Base-by-base conservation (phyloP, 306 rosid species). In the Casuarina glauca region DNA sequence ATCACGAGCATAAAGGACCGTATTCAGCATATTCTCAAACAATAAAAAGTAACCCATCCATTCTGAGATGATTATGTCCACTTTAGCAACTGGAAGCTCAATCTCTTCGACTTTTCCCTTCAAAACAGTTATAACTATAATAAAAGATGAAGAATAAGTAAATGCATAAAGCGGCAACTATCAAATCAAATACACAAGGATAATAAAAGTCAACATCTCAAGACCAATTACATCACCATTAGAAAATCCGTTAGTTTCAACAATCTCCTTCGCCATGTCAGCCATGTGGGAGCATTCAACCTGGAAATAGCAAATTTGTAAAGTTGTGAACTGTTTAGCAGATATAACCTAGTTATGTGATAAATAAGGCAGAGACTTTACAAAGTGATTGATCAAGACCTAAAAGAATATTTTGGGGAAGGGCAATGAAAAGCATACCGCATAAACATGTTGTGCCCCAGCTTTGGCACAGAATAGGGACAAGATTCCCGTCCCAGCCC, bases 281-380 rank as follows among this genome's bases (percentile, higher is more conserved):
- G 99, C 99, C 99, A 96, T 96, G 39, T 91, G 84, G 12, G 99
- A 96, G 97, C 99, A 96, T 81, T 93, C 99, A 54, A 96, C 99
- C 99, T 93, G 81, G 41, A 57, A 46, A 78, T 46, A 26, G 53
- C 86, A 72, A 46, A 38, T 13, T 38, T 45, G 45, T 26, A 69
- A 73, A 61, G 57, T 69, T 41, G 52, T 45, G 62, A 52, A 60
- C 67, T 32, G 11, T 6, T 60, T 32, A 66, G 74, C n/a, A 81
- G 76, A 26, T 32, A 15, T 43, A 46, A 61, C 68, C 49, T 11
- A 68, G 17, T 3, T 36, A 60, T 32, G 79, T 69, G 1, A 44
- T 69, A 49, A 54, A 44, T 54, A 62, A 74, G 41, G 39, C 3
- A 57, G 52, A 64, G 44, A 60, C 48, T 2, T 1, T 19, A 15